A percentile compares a stretch with the other conserved stretches of the same genome.
These are phyloP conservation scores for Ailanthus altissimus DNA, from an alignment of 345 rosid species.

Conservation along the genomic window DNA sequence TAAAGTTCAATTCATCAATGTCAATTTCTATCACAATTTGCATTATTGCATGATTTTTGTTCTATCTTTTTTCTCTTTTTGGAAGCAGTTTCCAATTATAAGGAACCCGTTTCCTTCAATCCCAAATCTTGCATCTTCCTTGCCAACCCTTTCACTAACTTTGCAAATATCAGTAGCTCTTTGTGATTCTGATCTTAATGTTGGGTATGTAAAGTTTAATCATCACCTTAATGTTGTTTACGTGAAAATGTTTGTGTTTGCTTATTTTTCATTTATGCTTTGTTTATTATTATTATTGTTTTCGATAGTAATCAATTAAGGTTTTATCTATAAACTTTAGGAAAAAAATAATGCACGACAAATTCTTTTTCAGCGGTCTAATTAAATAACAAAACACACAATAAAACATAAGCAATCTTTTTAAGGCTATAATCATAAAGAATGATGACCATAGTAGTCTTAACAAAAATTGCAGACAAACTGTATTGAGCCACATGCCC, in stretches of 20 bases:
- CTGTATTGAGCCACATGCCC: slow-evolving; percentile 23
- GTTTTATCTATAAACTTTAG: too few relatives aligned
- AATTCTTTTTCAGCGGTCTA: too few relatives aligned
- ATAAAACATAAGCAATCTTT: too few relatives aligned
- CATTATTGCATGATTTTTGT: not conserved
- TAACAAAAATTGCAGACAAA: not conserved
- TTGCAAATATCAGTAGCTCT: not conserved
- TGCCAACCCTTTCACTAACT: not conserved
- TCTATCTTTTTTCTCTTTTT: not conserved
- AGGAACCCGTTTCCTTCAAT: slow-evolving; percentile 29
- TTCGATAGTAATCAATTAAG: too few relatives aligned
- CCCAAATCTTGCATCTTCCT: slow-evolving; percentile 5
- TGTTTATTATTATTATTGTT: too few relatives aligned
- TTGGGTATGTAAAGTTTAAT: too few relatives aligned
- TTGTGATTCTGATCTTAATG: too few relatives aligned
- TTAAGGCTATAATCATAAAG: not conserved
- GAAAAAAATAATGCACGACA: too few relatives aligned
- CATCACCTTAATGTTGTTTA: too few relatives aligned
- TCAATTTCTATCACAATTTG: slow-evolving; percentile 5
- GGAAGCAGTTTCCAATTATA: slow-evolving; percentile 12
- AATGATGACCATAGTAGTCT: not conserved
- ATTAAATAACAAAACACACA: too few relatives aligned
- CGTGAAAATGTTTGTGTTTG: too few relatives aligned
- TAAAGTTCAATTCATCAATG: slow-evolving; percentile 9
- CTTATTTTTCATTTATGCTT: too few relatives aligned